Percentiles rank a stretch among this genome's conserved stretches.
Conservation (phyloP, 257 asterid genomes). For the Striga asiatica region DNA sequence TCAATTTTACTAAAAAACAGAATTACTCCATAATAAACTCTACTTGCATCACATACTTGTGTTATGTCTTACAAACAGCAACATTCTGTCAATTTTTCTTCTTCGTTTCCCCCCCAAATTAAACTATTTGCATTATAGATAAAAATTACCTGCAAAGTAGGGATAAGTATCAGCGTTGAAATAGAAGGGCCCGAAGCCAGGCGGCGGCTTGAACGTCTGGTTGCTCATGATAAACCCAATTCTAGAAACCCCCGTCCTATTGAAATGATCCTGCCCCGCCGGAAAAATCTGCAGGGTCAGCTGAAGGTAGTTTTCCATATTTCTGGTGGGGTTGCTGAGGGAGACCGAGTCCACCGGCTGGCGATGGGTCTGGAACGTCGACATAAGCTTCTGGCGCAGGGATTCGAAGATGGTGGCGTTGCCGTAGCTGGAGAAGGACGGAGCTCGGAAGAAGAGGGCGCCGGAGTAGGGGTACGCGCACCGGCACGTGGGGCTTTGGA, state of each 20-base stretch:
- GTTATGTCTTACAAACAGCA: too few species aligned
- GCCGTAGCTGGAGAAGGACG: slow-evolving; percentile 61
- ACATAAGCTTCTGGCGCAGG: slow-evolving; percentile 36
- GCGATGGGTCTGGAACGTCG: slow-evolving; percentile 23
- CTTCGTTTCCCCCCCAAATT: too few species aligned
- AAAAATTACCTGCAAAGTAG: slow-evolving; percentile 39
- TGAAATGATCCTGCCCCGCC: slow-evolving; percentile 38
- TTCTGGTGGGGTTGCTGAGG: slow-evolving; percentile 42
- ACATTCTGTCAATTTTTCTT: too few species aligned
- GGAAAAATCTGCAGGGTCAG: slow-evolving; percentile 58
- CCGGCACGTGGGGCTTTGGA: slow-evolving; percentile 58
- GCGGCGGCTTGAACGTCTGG: slow-evolving; percentile 78
- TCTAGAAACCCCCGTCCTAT: slow-evolving; percentile 42
- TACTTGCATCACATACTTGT: too few species aligned
- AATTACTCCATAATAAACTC: too few species aligned
- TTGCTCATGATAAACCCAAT: slow-evolving; percentile 63
- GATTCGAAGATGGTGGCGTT: slow-evolving; percentile 27
- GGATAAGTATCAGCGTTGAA: slow-evolving; percentile 35
- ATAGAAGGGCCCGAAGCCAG: slow-evolving; percentile 54
- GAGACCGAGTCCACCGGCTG: slow-evolving; percentile 74
- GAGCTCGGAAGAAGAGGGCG: slow-evolving; percentile 50
- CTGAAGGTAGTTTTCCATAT: slow-evolving; percentile 34
- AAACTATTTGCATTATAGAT: background rate
- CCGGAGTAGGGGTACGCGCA: slow-evolving; percentile 79
- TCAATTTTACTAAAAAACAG: too few species aligned